Evolutionary conservation across 2,329 filamentous ascomycete genomes (phyloP).

Genomic region (Claviceps sp.): DNA sequence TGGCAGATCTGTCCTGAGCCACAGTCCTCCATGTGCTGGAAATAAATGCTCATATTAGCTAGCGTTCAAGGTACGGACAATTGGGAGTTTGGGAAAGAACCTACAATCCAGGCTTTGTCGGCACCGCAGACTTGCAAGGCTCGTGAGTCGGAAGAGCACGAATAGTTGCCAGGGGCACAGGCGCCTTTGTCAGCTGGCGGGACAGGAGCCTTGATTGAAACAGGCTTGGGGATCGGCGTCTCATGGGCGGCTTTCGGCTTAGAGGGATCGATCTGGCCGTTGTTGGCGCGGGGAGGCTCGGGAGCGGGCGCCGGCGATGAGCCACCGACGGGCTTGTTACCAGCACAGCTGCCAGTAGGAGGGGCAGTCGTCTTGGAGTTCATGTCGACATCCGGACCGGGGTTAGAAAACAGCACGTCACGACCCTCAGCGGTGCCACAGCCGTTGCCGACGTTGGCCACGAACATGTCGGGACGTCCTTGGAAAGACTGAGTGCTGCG

Average conservation of each 20-base stretch:
- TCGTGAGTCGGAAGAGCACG: not conserved
- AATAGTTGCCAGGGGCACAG: conserved; percentile 1
- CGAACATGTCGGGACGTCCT: conserved; percentile 48
- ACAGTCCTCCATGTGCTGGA: not conserved
- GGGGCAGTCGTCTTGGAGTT: not conserved
- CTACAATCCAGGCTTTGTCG: conserved; percentile 1
- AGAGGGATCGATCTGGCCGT: not conserved
- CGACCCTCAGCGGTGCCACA: conserved; percentile 41
- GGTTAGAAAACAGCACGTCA: conserved; percentile 50
- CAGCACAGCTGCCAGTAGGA: not conserved
- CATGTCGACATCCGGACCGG: conserved; percentile 35
- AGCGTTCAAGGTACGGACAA: not conserved
- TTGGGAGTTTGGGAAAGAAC: not conserved
- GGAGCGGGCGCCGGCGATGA: not conserved
- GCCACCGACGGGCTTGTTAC: not conserved
- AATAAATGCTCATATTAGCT: not conserved
- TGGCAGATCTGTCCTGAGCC: not conserved
- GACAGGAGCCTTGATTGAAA: not conserved
- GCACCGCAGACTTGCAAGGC: conserved; percentile 1
- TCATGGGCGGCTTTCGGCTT: not conserved
- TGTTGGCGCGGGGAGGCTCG: not conserved
- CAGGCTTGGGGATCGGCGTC: not conserved
- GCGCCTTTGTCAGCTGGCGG: not conserved
- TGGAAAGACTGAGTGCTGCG: conserved; percentile 24
- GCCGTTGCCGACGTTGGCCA: conserved; percentile 47